Conservation (phyloP, 139 green algal species). For the Spirogloea muscicola region DNA sequence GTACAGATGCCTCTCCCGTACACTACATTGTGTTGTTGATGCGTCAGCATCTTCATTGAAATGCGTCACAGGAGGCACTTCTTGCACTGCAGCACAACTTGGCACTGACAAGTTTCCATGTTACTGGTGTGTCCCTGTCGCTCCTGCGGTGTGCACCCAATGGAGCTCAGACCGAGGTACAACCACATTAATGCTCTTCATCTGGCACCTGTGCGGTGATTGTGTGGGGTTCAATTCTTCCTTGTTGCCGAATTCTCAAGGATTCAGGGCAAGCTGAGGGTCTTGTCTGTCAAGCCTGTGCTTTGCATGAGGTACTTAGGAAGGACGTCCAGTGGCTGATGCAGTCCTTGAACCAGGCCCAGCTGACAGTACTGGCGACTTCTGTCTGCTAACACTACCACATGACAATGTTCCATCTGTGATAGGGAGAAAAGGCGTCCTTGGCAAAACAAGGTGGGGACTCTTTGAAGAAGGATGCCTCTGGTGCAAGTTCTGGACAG, state of each 20-base stretch:
- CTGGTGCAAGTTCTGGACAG: constrained; percentile 1
- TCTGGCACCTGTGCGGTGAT: background rate
- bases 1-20: no score
- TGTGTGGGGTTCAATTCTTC: no score
- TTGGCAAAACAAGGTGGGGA: constrained; percentile 35
- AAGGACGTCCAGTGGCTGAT: no score
- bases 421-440: constrained; percentile 36
- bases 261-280: background rate
- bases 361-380: background rate
- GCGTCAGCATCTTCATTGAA: no score
- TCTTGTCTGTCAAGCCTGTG: constrained; percentile 13
- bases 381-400: constrained; percentile 2
- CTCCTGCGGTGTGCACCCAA: background rate
- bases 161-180: background rate
- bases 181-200: background rate
- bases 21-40: no score
- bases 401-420: constrained; percentile 13
- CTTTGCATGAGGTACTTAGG: no score
- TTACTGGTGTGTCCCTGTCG: background rate
- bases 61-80: no score
- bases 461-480: background rate
- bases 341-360: background rate
- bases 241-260: no score
- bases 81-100: no score
- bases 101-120: no score